Conservation (phyloP, 352 stramenopile genomes). For the Pythium diclinum region DNA sequence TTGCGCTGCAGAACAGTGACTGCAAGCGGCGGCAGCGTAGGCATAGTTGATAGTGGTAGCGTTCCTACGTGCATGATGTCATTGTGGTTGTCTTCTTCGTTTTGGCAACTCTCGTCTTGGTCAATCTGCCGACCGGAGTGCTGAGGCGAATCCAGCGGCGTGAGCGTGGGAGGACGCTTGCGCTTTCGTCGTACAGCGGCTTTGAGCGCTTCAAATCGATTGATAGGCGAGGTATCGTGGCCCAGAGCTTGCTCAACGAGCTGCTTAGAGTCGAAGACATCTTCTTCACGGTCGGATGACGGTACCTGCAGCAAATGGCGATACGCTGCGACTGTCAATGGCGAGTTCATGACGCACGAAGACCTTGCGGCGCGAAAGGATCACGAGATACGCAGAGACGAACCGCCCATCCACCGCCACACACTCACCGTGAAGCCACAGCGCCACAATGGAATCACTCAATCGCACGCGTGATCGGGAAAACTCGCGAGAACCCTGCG, state of each 20-base stretch:
- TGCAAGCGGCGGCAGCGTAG: constrained; percentile 34
- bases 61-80: background rate
- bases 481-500: no score
- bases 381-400: background rate
- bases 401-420: no score
- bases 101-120: background rate
- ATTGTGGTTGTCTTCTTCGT: background rate
- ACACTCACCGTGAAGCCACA: no score
- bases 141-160: constrained; percentile 10
- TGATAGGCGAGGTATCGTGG: background rate
- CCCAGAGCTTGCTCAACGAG: background rate
- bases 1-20: constrained; percentile 40
- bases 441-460: no score
- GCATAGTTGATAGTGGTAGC: background rate
- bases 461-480: no score
- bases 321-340: constrained; percentile 25
- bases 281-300: constrained; percentile 27
- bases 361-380: background rate
- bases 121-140: background rate
- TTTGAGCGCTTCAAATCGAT: constrained; percentile 21
- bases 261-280: constrained; percentile 13
- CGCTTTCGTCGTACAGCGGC: constrained; percentile 17
- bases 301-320: constrained; percentile 17
- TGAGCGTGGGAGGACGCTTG: constrained; percentile 8
- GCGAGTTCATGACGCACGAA: constrained; percentile 21